Percentiles rank a stretch among this genome's conserved stretches.
phyloP scores from a whole-genome alignment of 306 rosid genomes.

The Malus sylvestris region DNA sequence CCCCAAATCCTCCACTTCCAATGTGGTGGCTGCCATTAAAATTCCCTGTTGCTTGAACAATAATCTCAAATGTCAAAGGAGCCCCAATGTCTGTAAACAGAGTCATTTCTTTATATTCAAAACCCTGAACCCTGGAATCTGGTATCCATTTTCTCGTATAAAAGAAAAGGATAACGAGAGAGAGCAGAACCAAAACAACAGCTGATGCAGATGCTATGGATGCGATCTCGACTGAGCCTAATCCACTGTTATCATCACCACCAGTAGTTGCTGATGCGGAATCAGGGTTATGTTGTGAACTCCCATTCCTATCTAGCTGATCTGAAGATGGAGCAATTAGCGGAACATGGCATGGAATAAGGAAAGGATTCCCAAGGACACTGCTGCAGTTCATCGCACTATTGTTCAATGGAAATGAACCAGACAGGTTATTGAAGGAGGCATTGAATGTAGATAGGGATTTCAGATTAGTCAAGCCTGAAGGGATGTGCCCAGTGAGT shows the following conservation, averaged over 20 bases:
- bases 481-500: constrained; percentile 22
- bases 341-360: constrained; percentile 19
- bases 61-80: constrained; percentile 24
- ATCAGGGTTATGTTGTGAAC: not conserved
- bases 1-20: constrained; percentile 32
- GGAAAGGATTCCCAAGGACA: constrained; percentile 16
- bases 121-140: constrained; percentile 31
- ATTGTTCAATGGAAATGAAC: constrained; percentile 19
- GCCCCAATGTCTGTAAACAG: constrained; percentile 23
- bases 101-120: constrained; percentile 25
- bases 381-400: constrained; percentile 22
- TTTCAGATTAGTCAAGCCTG: constrained; percentile 10
- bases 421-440: constrained; percentile 21
- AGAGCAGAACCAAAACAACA: constrained; percentile 19
- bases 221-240: constrained; percentile 26
- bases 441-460: constrained; percentile 18
- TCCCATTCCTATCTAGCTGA: not conserved
- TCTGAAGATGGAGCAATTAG: constrained; percentile 1
- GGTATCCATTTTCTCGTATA: constrained; percentile 37
- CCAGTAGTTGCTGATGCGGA: not conserved
- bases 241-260: constrained; percentile 1
- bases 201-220: constrained; percentile 31
- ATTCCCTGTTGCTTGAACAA: constrained; percentile 30
- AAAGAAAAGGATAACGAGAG: constrained; percentile 26
- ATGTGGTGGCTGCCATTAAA: constrained; percentile 22